These are phyloP conservation scores for Immersiella caudata DNA, from an alignment of 495 filamentous ascomycete genomes.

Conservation along the genomic window DNA sequence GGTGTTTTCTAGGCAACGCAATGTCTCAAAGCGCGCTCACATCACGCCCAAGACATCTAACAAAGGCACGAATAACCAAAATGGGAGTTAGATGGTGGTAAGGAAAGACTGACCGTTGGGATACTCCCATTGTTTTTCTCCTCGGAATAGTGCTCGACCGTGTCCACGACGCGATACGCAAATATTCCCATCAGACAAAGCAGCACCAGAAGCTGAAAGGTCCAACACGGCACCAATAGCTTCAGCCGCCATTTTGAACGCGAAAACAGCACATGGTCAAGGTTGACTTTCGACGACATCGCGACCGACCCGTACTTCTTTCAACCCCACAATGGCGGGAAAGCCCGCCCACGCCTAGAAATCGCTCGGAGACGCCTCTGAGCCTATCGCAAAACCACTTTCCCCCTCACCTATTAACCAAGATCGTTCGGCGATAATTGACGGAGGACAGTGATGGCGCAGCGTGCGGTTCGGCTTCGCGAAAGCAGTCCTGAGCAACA, in stretches of 20 bases:
- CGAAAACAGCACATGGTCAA: constrained; percentile 48
- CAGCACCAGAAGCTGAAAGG: constrained; percentile 41
- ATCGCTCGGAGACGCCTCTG: constrained; percentile 2
- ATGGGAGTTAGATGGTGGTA: too few species aligned
- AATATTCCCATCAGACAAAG: constrained; percentile 51
- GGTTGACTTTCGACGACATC: constrained; percentile 30
- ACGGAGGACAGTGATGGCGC: not conserved
- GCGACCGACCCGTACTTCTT: not conserved
- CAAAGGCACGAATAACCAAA: too few species aligned
- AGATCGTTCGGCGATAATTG: not conserved
- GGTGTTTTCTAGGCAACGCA: too few species aligned
- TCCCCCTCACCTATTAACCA: not conserved
- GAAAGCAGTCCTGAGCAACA: not conserved
- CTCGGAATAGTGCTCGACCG: constrained; percentile 44
- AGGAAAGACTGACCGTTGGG: too few species aligned
- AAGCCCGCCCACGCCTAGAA: not conserved
- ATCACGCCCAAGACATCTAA: too few species aligned
- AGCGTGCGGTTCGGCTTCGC: not conserved
- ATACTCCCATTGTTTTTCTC: constrained; percentile 37
- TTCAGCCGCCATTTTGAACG: constrained; percentile 47
- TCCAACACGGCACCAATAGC: constrained; percentile 47
- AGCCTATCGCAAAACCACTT: not conserved
- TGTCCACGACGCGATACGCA: constrained; percentile 49
- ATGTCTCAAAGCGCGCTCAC: too few species aligned
- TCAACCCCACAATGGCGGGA: not conserved